A percentile compares a stretch with the other conserved stretches of the same genome.
These are phyloP conservation scores for Mucor saturninus DNA, from an alignment of 371 early-diverging fungal species.

Conservation along the genomic window DNA sequence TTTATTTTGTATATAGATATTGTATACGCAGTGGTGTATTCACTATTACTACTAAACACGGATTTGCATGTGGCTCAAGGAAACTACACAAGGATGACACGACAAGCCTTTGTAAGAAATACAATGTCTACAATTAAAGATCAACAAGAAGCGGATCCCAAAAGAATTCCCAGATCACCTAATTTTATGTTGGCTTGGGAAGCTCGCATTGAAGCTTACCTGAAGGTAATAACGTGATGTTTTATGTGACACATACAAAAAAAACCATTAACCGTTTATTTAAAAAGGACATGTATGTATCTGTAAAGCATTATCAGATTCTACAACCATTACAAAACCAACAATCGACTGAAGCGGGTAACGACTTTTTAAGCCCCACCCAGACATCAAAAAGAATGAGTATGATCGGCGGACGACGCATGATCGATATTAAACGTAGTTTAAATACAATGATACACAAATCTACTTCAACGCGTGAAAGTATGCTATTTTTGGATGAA, in stretches of 20 bases:
- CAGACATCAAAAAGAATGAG: slow-evolving; percentile 11
- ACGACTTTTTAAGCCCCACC: slow-evolving; percentile 2
- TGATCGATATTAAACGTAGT: slow-evolving; percentile 37
- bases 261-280: background rate
- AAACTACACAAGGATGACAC: slow-evolving; percentile 64
- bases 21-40: slow-evolving; percentile 87
- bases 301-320: slow-evolving; percentile 79
- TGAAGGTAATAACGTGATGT: slow-evolving; percentile 35
- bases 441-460: slow-evolving; percentile 39
- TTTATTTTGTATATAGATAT: slow-evolving; percentile 48
- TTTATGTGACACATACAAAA: background rate
- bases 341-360: background rate
- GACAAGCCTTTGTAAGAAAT: slow-evolving; percentile 64
- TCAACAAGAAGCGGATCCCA: slow-evolving; percentile 26
- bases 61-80: slow-evolving; percentile 87
- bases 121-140: slow-evolving; percentile 60
- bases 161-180: slow-evolving; percentile 2
- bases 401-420: slow-evolving; percentile 29
- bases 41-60: slow-evolving; percentile 88
- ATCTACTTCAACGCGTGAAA: slow-evolving; percentile 28
- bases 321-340: slow-evolving; percentile 58
- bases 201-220: slow-evolving; percentile 43
- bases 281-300: slow-evolving; percentile 70
- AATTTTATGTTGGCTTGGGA: slow-evolving; percentile 43
- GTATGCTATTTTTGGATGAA: slow-evolving; percentile 36